Percentiles rank a stretch among this genome's conserved stretches.
phyloP scores from a whole-genome alignment of 441 rosid species.

The Populus hybrid region DNA sequence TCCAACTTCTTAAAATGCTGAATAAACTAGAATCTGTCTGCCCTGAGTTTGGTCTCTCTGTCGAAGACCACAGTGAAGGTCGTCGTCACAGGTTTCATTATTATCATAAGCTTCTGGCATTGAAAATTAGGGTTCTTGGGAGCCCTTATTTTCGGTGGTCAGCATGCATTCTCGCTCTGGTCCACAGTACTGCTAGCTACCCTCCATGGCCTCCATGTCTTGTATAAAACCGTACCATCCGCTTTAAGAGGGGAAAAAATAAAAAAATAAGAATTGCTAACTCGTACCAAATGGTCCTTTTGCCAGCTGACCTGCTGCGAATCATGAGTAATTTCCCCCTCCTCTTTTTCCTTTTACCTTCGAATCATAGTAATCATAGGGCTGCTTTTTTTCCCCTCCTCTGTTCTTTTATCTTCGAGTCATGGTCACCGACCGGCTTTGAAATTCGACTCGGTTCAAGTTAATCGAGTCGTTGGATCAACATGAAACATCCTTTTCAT shows the following conservation, averaged over 20 bases:
- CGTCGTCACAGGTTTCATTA: not conserved
- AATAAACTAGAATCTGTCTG: not conserved
- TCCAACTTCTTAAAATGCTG: no score
- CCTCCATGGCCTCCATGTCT: not conserved
- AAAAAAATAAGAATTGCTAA: not conserved
- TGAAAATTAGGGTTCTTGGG: conserved; percentile 13
- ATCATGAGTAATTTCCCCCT: not conserved
- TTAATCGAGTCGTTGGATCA: no score
- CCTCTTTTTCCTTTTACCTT: no score
- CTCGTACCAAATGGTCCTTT: not conserved
- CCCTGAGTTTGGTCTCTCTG: not conserved
- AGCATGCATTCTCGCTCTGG: not conserved
- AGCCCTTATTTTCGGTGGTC: conserved; percentile 8
- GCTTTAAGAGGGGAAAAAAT: no score
- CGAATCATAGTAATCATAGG: no score
- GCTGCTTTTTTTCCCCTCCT: no score
- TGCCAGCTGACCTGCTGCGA: not conserved
- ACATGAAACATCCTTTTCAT: no score
- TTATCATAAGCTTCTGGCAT: conserved; percentile 13
- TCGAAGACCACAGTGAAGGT: not conserved
- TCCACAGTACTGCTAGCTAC: not conserved
- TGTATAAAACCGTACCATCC: not conserved
- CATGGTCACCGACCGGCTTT: no score
- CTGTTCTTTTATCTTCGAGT: no score
- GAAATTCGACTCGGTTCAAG: no score